phyloP scores from a whole-genome alignment of 768 basidiomycete genomes.

The Hygrophoropsis aurantiaca region DNA sequence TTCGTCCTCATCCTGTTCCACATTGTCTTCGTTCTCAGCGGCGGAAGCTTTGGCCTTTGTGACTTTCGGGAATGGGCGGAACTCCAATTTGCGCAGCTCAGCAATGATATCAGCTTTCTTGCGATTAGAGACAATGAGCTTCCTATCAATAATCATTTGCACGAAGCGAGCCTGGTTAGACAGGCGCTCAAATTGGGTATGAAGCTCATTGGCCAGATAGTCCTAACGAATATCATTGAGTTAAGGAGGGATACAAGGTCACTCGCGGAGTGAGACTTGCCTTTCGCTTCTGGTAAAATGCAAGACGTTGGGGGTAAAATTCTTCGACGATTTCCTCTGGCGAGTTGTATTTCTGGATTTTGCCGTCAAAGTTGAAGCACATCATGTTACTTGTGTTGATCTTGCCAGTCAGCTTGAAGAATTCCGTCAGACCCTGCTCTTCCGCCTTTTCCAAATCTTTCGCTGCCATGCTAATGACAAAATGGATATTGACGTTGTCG shows the following conservation, averaged over 20 bases:
- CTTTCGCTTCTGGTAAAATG: slow-evolving; percentile 96
- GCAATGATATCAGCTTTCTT: slow-evolving; percentile 84
- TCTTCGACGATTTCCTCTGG: slow-evolving; percentile 93
- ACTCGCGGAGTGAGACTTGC: slow-evolving; percentile 37
- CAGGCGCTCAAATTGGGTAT: slow-evolving; percentile 76
- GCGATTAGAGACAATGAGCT: slow-evolving; percentile 81
- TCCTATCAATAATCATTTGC: slow-evolving; percentile 88
- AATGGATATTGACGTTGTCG: slow-evolving; percentile 89
- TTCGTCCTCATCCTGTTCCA: slow-evolving; percentile 53
- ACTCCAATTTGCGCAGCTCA: slow-evolving; percentile 81
- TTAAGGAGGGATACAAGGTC: background rate
- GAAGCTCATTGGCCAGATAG: slow-evolving; percentile 78
- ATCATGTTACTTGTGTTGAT: slow-evolving; percentile 97
- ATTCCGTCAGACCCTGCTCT: slow-evolving; percentile 84
- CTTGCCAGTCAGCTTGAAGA: slow-evolving; percentile 85
- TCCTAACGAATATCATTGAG: slow-evolving; percentile 50
- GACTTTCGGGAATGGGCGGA: slow-evolving; percentile 89
- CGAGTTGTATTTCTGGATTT: slow-evolving; percentile 89
- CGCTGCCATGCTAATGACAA: slow-evolving; percentile 76
- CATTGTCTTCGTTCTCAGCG: slow-evolving; percentile 61
- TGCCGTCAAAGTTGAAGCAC: slow-evolving; percentile 93
- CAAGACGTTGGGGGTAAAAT: slow-evolving; percentile 85
- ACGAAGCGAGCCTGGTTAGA: slow-evolving; percentile 97
- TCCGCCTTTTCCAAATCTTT: slow-evolving; percentile 87
- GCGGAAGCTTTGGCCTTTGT: slow-evolving; percentile 63